Conservation (phyloP, 2,329 filamentous ascomycete species). For the Calonectria hawksworthii region DNA sequence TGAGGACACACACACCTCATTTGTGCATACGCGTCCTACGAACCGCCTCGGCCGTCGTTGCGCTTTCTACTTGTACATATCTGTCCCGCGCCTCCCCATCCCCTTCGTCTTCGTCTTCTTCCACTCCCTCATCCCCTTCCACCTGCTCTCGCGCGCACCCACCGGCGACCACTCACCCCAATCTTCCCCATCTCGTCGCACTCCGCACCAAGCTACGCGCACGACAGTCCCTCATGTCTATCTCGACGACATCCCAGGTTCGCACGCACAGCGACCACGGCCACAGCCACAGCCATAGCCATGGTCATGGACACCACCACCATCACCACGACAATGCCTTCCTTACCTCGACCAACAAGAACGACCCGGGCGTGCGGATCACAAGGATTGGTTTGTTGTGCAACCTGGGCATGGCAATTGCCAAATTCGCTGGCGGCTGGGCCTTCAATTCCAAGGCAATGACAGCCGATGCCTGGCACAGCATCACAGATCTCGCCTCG, state of each 20-base stretch:
- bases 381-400: conserved; percentile 75
- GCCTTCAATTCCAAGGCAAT: conserved; percentile 95
- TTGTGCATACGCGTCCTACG: conserved; percentile 39
- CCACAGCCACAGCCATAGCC: conserved; percentile 40
- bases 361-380: conserved; percentile 76
- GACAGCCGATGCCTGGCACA: conserved; percentile 95
- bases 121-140: conserved; percentile 25
- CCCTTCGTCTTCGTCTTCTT: conserved; percentile 24
- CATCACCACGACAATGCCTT: conserved; percentile 95
- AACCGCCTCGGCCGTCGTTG: conserved; percentile 42
- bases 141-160: conserved; percentile 10
- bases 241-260: conserved; percentile 47
- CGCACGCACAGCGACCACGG: conserved; percentile 48
- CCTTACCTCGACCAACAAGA: conserved; percentile 88
- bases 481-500: conserved; percentile 93
- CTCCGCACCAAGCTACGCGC: conserved; percentile 40
- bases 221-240: conserved; percentile 45
- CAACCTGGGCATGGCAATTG: conserved; percentile 94
- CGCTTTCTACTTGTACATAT: conserved; percentile 44
- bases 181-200: conserved; percentile 40
- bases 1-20: conserved; percentile 42
- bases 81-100: conserved; percentile 40
- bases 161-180: conserved; percentile 28
- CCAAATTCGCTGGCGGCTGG: conserved; percentile 93
- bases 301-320: conserved; percentile 62